Evolutionary conservation across 352 stramenopile species (phyloP).

Genomic region (Pythium insidiosum): DNA sequence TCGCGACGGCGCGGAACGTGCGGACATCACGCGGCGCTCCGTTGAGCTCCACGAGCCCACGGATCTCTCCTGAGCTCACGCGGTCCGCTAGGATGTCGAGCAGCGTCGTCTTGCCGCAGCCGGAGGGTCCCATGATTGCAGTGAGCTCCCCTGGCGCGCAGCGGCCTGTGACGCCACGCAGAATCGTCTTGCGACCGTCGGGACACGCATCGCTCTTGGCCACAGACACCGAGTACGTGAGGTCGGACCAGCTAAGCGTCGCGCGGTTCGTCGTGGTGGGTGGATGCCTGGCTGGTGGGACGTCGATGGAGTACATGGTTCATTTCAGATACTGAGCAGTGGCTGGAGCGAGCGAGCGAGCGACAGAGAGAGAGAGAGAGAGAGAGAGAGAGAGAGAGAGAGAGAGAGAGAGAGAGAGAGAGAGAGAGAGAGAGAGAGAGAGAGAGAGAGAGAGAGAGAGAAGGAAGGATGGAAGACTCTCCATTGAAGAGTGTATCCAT

Average conservation of each 20-base stretch:
- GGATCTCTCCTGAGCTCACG: conserved; percentile 32
- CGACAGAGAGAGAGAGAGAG: too few species aligned
- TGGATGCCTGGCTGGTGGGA: too few species aligned
- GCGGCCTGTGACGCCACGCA: conserved; percentile 27
- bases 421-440: too few species aligned
- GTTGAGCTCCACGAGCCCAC: conserved; percentile 38
- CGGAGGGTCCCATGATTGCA: conserved; percentile 30
- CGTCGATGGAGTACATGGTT: too few species aligned
- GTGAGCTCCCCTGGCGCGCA: conserved; percentile 27
- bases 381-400: too few species aligned
- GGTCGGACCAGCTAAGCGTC: conserved; percentile 17
- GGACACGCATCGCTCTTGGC: conserved; percentile 1
- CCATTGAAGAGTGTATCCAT: too few species aligned
- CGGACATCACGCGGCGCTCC: conserved; percentile 16
- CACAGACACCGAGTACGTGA: conserved; percentile 12
- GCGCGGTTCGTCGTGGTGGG: conserved; percentile 10
- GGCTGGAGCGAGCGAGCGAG: too few species aligned
- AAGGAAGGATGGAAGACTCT: too few species aligned
- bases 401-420: too few species aligned
- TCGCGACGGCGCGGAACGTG: conserved; percentile 33
- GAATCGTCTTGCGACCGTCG: conserved; percentile 11
- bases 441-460: too few species aligned
- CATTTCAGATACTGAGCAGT: too few species aligned
- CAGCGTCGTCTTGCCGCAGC: conserved; percentile 28
- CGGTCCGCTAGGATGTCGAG: conserved; percentile 46